Conservation (phyloP, 139 green algal genomes). For the Chlorella sp. region DNA sequence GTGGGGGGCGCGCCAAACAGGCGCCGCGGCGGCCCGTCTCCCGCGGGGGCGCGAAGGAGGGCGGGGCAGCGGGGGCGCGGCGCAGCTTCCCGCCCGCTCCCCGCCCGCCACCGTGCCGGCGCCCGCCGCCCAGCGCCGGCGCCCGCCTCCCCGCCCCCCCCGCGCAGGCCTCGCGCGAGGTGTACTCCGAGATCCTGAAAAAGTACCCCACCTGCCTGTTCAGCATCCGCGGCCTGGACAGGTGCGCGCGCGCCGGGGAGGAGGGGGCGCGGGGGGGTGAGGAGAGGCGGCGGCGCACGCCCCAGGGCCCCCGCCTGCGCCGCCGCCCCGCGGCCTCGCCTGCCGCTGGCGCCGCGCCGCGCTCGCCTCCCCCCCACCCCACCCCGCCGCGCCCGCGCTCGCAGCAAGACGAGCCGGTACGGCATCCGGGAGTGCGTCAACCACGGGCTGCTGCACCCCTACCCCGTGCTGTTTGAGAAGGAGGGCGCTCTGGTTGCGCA, state of each 20-base stretch:
- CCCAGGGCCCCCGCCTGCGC: too few species aligned
- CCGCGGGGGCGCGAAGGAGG: too few species aligned
- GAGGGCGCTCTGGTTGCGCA: constrained; percentile 38
- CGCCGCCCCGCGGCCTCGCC: too few species aligned
- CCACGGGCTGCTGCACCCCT: constrained; percentile 92
- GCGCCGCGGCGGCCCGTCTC: too few species aligned
- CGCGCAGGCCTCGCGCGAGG: constrained; percentile 69
- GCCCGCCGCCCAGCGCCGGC: too few species aligned
- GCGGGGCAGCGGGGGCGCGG: neutral
- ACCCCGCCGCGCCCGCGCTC: constrained; percentile 1
- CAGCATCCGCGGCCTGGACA: constrained; percentile 71
- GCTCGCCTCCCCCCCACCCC: constrained; percentile 4
- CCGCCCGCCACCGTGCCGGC: neutral
- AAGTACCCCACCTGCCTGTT: constrained; percentile 94
- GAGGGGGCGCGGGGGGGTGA: too few species aligned
- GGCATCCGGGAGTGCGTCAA: constrained; percentile 93
- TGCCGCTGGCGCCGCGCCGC: too few species aligned
- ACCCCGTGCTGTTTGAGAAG: constrained; percentile 97
- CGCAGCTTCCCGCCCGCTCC: neutral
- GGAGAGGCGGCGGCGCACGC: too few species aligned
- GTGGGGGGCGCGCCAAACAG: constrained; percentile 4
- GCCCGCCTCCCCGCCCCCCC: neutral
- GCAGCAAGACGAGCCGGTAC: constrained; percentile 57
- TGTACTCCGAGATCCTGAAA: constrained; percentile 87
- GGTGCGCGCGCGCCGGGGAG: too few species aligned